phyloP scores from a whole-genome alignment of 2,329 filamentous ascomycete genomes.

The Aspergillus sclerotialis region DNA sequence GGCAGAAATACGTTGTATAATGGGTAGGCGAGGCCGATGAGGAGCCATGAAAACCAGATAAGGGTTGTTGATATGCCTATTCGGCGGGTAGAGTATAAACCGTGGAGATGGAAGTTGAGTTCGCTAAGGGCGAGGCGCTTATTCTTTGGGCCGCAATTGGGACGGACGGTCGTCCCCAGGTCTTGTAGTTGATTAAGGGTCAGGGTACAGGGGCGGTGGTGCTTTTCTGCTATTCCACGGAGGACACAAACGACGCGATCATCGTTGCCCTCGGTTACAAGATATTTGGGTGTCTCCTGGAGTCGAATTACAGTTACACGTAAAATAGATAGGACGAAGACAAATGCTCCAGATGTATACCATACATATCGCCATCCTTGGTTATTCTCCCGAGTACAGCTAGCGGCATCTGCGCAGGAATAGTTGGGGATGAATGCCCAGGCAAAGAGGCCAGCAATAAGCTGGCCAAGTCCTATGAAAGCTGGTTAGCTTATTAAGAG shows the following conservation, averaged over 20 bases:
- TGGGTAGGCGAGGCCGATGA: constrained; percentile 67
- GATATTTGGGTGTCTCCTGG: constrained; percentile 51
- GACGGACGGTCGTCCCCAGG: neutral
- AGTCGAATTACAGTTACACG: constrained; percentile 50
- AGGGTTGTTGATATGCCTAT: constrained; percentile 60
- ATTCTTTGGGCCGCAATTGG: constrained; percentile 40
- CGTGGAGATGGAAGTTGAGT: constrained; percentile 61
- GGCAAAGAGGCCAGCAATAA: constrained; percentile 47
- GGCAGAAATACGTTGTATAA: constrained; percentile 70
- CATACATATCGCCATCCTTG: constrained; percentile 53
- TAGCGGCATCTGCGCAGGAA: constrained; percentile 39
- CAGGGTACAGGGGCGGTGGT: constrained; percentile 47
- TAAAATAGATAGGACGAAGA: constrained; percentile 47
- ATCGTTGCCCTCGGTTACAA: constrained; percentile 48
- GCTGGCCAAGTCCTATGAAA: too few relatives aligned
- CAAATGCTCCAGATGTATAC: constrained; percentile 47
- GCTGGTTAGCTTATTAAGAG: too few relatives aligned
- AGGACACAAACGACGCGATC: constrained; percentile 45
- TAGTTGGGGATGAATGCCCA: constrained; percentile 47
- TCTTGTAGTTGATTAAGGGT: constrained; percentile 43
- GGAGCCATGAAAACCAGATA: constrained; percentile 61
- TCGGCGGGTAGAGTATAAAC: constrained; percentile 53
- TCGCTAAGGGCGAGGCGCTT: too few relatives aligned
- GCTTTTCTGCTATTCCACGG: constrained; percentile 44
- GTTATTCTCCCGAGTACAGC: constrained; percentile 47